Evolutionary conservation across 257 asterid species (phyloP).

Genomic region (Nicotiana sylvestris): DNA sequence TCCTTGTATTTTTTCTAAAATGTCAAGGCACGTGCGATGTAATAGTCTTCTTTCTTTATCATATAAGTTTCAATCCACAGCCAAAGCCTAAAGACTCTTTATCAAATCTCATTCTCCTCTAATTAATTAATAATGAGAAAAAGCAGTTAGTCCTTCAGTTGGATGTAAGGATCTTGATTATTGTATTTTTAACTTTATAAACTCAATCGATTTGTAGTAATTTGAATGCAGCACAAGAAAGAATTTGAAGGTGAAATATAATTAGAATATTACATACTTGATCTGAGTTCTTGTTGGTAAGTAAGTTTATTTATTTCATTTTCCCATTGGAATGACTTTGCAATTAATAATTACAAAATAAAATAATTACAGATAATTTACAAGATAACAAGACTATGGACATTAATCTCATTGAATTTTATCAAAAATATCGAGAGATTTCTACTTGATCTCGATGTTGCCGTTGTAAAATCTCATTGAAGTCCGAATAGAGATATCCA

Average conservation of each 20-base stretch:
- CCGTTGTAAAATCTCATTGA: not conserved
- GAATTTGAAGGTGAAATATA: not conserved
- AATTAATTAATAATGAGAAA: too few species aligned
- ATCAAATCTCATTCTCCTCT: too few species aligned
- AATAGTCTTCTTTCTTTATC: not conserved
- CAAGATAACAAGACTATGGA: not conserved
- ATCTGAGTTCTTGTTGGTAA: not conserved
- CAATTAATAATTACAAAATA: not conserved
- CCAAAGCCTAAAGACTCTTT: not conserved
- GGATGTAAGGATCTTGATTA: too few species aligned
- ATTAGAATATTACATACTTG: not conserved
- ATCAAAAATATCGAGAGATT: not conserved
- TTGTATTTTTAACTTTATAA: too few species aligned
- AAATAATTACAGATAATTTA: not conserved
- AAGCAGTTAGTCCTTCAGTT: too few species aligned
- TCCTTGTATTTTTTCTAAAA: not conserved
- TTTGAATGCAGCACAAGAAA: not conserved
- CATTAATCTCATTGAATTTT: not conserved
- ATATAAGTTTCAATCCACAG: not conserved
- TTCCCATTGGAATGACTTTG: not conserved
- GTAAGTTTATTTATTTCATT: not conserved
- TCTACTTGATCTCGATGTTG: not conserved
- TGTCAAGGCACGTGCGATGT: constrained; percentile 8
- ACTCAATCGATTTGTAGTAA: not conserved
- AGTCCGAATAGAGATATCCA: not conserved